These are phyloP conservation scores for Eruca vesicaria DNA, from an alignment of 441 rosid species.

Conservation along the genomic window DNA sequence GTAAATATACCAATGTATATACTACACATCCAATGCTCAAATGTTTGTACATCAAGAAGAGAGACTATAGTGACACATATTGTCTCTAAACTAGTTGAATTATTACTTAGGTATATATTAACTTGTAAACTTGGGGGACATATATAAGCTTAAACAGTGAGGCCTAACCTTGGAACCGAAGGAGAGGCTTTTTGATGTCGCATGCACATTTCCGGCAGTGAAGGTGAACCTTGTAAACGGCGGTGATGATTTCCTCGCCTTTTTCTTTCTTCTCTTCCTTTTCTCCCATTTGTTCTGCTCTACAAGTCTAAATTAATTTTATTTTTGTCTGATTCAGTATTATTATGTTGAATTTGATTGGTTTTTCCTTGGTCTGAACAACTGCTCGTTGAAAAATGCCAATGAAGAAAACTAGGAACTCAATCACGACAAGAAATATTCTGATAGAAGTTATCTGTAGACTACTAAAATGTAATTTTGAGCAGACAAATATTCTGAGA, in stretches of 20 bases:
- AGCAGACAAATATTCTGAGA: neutral
- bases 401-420: conserved; percentile 10
- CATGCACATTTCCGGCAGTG: conserved; percentile 74
- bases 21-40: neutral
- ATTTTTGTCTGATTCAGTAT: neutral
- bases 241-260: conserved; percentile 49
- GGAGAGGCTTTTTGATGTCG: conserved; percentile 64
- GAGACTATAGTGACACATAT: neutral
- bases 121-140: neutral
- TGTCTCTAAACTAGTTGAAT: conserved; percentile 7
- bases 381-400: conserved; percentile 20
- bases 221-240: conserved; percentile 67
- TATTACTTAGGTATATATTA: neutral
- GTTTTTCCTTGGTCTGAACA: conserved; percentile 16
- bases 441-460: conserved; percentile 7
- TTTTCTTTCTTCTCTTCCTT: conserved; percentile 44
- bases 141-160: neutral
- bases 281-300: conserved; percentile 36
- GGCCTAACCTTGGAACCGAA: conserved; percentile 31
- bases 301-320: neutral
- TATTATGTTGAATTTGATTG: neutral
- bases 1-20: neutral
- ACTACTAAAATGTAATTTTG: neutral
- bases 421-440: conserved; percentile 24
- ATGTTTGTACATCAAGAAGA: neutral